These are phyloP conservation scores for Lepidopterella palustris DNA, from an alignment of 495 filamentous ascomycete genomes.

Conservation along the genomic window DNA sequence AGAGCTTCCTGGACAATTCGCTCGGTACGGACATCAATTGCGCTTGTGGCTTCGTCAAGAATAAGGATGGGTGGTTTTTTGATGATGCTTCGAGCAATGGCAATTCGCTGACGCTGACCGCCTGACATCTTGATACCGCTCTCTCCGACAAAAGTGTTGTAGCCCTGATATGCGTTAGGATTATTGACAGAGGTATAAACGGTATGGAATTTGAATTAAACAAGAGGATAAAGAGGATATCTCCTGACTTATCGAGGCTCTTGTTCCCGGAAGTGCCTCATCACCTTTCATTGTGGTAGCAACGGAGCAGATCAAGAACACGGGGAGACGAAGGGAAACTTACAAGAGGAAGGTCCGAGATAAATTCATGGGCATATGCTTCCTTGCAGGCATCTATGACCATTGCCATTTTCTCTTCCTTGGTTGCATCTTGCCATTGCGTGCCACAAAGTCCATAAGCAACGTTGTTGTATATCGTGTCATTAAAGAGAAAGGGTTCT, in stretches of 20 bases:
- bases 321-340: neutral
- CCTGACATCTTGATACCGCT: conserved; percentile 30
- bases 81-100: conserved; percentile 33
- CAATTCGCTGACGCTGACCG: conserved; percentile 32
- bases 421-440: conserved; percentile 15
- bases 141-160: conserved; percentile 32
- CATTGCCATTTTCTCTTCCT: conserved; percentile 27
- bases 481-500: conserved; percentile 34
- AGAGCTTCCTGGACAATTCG: conserved; percentile 32
- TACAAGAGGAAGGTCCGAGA: conserved; percentile 31
- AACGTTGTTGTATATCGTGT: conserved; percentile 33
- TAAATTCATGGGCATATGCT: conserved; percentile 42
- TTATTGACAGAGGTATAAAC: too few species aligned
- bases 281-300: too few species aligned
- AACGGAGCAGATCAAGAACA: too few species aligned
- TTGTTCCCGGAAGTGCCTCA: too few species aligned
- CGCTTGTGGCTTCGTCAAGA: conserved; percentile 35
- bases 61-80: conserved; percentile 32
- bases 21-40: conserved; percentile 32
- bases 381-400: conserved; percentile 29
- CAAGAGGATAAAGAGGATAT: neutral
- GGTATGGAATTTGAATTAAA: neutral
- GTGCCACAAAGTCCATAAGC: conserved; percentile 29
- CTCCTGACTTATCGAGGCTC: too few species aligned
- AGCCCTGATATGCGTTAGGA: too few species aligned